Percentiles rank a stretch among this genome's conserved stretches.
Conservation (phyloP, 208 protist genomes). For the Plasmodiophora brassicae region DNA sequence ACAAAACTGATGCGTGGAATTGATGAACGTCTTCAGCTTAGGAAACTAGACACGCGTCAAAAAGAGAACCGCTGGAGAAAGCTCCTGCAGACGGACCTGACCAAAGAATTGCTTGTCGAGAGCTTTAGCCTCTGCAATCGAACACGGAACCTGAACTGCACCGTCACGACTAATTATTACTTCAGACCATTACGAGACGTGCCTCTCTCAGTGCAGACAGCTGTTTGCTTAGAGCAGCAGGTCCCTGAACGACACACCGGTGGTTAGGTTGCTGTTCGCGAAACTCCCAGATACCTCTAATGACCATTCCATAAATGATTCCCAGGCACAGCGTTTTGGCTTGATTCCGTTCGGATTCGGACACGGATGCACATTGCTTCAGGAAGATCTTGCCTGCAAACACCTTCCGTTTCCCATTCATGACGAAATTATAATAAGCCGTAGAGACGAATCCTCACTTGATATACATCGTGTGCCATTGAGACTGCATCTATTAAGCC, state of each 20-base stretch:
- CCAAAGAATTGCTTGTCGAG: no score
- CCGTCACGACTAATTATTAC: no score
- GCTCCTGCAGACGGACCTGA: no score
- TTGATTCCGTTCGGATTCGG: neutral
- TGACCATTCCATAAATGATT: conserved; percentile 7
- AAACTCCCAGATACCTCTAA: neutral
- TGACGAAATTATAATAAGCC: neutral
- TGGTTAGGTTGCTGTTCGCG: neutral
- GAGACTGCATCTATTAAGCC: neutral
- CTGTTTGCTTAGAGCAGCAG: neutral
- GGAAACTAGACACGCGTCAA: no score
- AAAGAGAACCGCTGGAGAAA: no score
- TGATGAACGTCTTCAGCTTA: no score
- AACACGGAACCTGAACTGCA: no score
- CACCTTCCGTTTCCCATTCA: neutral
- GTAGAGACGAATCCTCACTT: neutral
- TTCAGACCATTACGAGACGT: no score
- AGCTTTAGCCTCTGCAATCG: no score
- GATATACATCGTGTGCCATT: neutral
- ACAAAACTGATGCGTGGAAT: no score
- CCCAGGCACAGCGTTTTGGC: neutral
- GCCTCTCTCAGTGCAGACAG: neutral
- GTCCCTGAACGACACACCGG: neutral
- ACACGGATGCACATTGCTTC: neutral
- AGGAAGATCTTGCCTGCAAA: neutral